Evolutionary conservation across 108 stramenopile species (phyloP).

Genomic region (Mayamaea pseudoterrestris): DNA sequence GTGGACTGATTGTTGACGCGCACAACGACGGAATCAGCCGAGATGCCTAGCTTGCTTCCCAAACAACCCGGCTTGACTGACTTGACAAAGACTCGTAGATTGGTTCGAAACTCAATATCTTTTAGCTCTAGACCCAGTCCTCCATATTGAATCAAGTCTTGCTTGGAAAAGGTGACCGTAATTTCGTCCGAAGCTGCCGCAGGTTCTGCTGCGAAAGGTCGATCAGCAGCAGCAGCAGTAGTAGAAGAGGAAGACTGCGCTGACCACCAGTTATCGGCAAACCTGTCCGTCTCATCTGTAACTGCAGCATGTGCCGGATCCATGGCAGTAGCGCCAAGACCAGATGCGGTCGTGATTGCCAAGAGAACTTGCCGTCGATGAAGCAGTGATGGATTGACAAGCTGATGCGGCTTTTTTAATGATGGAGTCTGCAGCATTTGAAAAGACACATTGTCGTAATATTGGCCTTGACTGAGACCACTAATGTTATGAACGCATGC

Average conservation of each 20-base stretch:
- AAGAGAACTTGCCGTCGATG: too few relatives aligned
- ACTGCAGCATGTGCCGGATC: conserved; percentile 23
- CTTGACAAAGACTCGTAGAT: conserved; percentile 60
- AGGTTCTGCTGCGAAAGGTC: conserved; percentile 2
- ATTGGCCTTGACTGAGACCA: too few relatives aligned
- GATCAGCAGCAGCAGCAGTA: conserved; percentile 12
- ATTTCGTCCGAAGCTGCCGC: conserved; percentile 20
- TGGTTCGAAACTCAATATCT: conserved; percentile 60
- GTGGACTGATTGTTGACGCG: conserved; percentile 36
- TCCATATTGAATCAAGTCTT: conserved; percentile 20
- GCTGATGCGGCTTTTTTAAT: too few relatives aligned
- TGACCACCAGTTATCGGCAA: conserved; percentile 36
- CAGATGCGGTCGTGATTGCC: too few relatives aligned
- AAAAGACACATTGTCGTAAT: too few relatives aligned
- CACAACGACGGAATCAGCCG: conserved; percentile 55
- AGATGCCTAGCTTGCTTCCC: conserved; percentile 44
- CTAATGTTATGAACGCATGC: too few relatives aligned
- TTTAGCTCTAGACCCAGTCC: conserved; percentile 67
- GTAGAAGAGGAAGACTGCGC: conserved; percentile 4
- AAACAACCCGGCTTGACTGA: conserved; percentile 50
- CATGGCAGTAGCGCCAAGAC: too few relatives aligned
- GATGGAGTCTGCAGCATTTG: too few relatives aligned
- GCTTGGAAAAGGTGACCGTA: conserved; percentile 33
- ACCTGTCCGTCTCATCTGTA: conserved; percentile 55
- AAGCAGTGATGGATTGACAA: too few relatives aligned